Base-by-base conservation (phyloP, 176 grass and related monocot species). In the Aegilops tauschii region DNA sequence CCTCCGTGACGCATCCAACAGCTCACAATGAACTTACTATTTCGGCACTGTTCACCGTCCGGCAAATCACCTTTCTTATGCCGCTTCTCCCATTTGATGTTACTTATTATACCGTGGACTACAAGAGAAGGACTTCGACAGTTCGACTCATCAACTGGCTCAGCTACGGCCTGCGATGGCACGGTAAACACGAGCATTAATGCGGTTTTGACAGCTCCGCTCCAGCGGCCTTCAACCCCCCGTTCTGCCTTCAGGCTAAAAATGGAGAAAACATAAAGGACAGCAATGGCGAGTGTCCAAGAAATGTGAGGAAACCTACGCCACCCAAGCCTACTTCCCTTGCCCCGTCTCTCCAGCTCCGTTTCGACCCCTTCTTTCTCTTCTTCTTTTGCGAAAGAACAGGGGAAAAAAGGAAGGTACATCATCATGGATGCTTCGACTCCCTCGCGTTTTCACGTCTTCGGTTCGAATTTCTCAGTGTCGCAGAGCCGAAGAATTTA, bases 341-440 rank as follows among this genome's bases (percentile, higher is more conserved):
- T 42, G 63, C 89, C 79, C 50, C 65, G 21, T 83, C 77, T 54
- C 77, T 40, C 69, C 50, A 3, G 5, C 64, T 70, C 70, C 11
- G 82, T 66, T 88, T 81, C 90, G 85, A 85, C 86, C 90, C 86
- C 69, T 85, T 81, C 76, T 75, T 85, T 81, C 76, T 75, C 75
- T 87, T 84, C 76, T 66, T 65, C 75, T 61, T 83, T 31, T 58
- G 72, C 77, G 21, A 23, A 61, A 91, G 39, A 84, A 63, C 77
- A 59, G n/a, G 77, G 86, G 75, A 5, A 54, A 85, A 85, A 85
- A 63, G 77, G 62, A 81, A 85, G 90, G 86, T 84, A 61, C 9
- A 61, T 56, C 13, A 17, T 67, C 35, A 76, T 79, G 42, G 4
- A 8, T 42, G 42, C 49, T 66, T 69, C 9, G 6, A 3, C 29